These are phyloP conservation scores for Podospora sp. DNA, from an alignment of 495 filamentous ascomycete species.

Conservation along the genomic window DNA sequence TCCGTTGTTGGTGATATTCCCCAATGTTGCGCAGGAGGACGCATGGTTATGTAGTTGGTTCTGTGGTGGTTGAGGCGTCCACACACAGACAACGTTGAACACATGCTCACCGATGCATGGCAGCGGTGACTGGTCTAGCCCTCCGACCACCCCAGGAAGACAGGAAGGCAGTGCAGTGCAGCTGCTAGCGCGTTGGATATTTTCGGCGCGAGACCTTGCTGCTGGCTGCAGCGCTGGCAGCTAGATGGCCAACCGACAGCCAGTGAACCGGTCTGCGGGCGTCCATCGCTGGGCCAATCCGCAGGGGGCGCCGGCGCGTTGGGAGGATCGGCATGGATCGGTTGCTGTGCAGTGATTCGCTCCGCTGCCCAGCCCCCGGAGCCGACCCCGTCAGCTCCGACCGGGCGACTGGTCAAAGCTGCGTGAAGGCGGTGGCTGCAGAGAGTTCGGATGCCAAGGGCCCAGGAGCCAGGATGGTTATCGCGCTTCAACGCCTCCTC, in stretches of 20 bases:
- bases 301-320: not conserved
- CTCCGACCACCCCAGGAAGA: not conserved
- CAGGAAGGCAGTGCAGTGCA: too few relatives aligned
- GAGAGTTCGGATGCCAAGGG: not conserved
- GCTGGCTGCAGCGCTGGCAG: not conserved
- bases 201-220: not conserved
- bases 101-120: not conserved
- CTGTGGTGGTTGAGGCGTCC: not conserved
- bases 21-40: not conserved
- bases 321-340: not conserved
- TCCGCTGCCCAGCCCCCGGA: not conserved
- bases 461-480: not conserved
- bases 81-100: too few relatives aligned
- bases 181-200: not conserved
- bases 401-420: not conserved
- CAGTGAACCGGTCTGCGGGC: not conserved
- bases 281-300: not conserved
- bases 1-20: not conserved
- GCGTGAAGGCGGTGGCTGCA: not conserved
- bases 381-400: not conserved
- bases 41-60: not conserved
- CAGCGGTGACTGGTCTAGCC: not conserved
- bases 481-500: not conserved
- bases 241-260: not conserved
- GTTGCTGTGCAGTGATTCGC: not conserved